phyloP scores from a whole-genome alignment of 768 basidiomycete genomes.

The Pulveroboletus sp. region DNA sequence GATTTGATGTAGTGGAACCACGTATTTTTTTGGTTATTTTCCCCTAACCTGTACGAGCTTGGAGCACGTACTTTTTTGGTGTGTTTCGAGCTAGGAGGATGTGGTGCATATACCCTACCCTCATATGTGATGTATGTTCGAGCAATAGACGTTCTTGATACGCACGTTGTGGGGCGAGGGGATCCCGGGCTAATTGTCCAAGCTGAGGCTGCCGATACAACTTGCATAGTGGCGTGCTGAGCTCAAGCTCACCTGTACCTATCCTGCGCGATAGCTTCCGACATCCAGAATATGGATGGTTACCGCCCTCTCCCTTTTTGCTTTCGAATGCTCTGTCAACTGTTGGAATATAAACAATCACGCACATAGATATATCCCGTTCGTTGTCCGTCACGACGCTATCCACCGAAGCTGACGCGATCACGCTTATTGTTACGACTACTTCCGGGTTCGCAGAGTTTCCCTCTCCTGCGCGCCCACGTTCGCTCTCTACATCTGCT shows the following conservation, averaged over 20 bases:
- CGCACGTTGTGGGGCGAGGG: too few species aligned
- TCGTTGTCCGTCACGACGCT: conserved; percentile 1
- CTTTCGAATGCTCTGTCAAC: conserved; percentile 4
- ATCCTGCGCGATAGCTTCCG: conserved; percentile 1
- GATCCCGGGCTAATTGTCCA: too few species aligned
- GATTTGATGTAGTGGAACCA: conserved; percentile 12
- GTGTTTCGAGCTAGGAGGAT: too few species aligned
- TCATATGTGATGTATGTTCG: too few species aligned
- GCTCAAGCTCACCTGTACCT: conserved; percentile 14
- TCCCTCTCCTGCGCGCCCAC: conserved; percentile 9
- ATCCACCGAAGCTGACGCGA: conserved; percentile 1
- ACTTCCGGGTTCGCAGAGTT: conserved; percentile 8
- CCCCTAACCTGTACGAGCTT: too few species aligned
- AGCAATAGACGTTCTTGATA: too few species aligned
- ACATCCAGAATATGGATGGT: neutral
- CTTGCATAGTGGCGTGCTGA: conserved; percentile 27
- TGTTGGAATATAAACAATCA: too few species aligned
- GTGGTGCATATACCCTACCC: too few species aligned
- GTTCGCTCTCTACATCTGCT: conserved; percentile 11
- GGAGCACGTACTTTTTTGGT: too few species aligned
- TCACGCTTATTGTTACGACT: conserved; percentile 12
- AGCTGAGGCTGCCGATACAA: too few species aligned
- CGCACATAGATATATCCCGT: neutral
- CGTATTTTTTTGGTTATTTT: too few species aligned
- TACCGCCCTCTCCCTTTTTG: neutral